phyloP scores from a whole-genome alignment of 176 grass and related monocot species.

The Carex parvula region DNA sequence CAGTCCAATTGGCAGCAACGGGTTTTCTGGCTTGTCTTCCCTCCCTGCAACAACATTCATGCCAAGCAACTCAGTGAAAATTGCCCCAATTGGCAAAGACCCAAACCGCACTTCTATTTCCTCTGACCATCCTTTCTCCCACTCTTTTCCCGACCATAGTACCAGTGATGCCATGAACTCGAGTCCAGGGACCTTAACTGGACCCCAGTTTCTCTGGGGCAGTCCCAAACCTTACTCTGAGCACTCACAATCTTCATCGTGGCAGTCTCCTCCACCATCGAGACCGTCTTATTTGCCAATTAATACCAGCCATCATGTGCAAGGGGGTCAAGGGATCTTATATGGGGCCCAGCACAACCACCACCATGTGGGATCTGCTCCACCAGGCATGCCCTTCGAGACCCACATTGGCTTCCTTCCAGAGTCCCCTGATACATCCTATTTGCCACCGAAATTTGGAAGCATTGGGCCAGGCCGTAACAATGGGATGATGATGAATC shows the following conservation, averaged over 20 bases:
- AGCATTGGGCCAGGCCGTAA: conserved; percentile 46
- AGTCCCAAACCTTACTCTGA: conserved; percentile 81
- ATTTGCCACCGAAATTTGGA: conserved; percentile 51
- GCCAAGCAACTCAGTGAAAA: conserved; percentile 58
- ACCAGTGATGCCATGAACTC: conserved; percentile 49
- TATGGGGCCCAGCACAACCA: conserved; percentile 45
- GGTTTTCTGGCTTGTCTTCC: conserved; percentile 34
- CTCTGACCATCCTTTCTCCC: conserved; percentile 48
- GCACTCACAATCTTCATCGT: conserved; percentile 58
- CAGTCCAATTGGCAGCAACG: conserved; percentile 47
- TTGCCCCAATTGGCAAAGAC: conserved; percentile 89
- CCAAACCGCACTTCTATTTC: conserved; percentile 38
- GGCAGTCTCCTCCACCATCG: conserved; percentile 45
- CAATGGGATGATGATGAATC: conserved; percentile 46
- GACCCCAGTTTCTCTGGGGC: conserved; percentile 93
- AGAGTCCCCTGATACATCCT: conserved; percentile 60
- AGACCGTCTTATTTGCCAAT: conserved; percentile 39
- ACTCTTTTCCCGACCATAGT: conserved; percentile 62
- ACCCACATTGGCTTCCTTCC: conserved; percentile 77
- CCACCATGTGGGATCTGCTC: conserved; percentile 79
- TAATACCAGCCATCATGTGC: conserved; percentile 36
- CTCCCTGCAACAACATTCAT: conserved; percentile 51
- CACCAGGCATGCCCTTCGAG: conserved; percentile 71
- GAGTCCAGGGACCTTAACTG: conserved; percentile 69
- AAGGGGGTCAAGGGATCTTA: conserved; percentile 47